Base-by-base conservation (phyloP, 768 basidiomycete genomes). In the Mycena galericulata region DNA sequence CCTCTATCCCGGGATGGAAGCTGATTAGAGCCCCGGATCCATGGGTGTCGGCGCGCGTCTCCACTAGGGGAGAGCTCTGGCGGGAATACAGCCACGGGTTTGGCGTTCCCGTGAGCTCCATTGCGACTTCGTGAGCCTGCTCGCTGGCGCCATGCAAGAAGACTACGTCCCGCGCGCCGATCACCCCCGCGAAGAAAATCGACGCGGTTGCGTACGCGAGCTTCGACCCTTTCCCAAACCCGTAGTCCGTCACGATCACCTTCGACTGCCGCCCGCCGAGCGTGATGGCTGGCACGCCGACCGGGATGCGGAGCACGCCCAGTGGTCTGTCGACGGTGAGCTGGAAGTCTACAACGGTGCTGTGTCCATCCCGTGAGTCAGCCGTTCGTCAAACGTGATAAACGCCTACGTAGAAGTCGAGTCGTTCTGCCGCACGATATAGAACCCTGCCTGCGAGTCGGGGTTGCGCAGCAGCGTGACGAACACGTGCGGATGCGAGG, bases 211-310 rank as follows among this genome's bases (percentile, higher is more conserved):
- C 91, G 77, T 92, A 95, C 6, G 86, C 75, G 2, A 92, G 73
- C 60, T 79, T 81, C 9, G 89, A 89, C n/a, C 78, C 81, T n/a
- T n/a, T n/a, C n/a, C 94, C 94, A 72, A 92, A 94, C 12, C 84
- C 79, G 74, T 93, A 93, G 76, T 93, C 88, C 0, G 90, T 89
- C 18, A 92, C 84, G 32, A 95, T 79, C 32, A 92, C 81, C 75
- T 93, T 94, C 46, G 90, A 92, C 77, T 94, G 87, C 26, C 93
- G 86, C 8, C 93, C 94, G 22, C 79, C 75, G 10, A 95, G 86
- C 3, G 87, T 85, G 70, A 95, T 87, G 22, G 82, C 74, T 3
- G 83, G 77, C 0, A 82, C 84, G 9, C 87, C 79, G 34, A 83
- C 79, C 8, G 93, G 94, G 14, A 95, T 77, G 41, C 85, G 82